Base-by-base conservation (phyloP, 2,329 filamentous ascomycete genomes). In the Hyphodiscus sp. region DNA sequence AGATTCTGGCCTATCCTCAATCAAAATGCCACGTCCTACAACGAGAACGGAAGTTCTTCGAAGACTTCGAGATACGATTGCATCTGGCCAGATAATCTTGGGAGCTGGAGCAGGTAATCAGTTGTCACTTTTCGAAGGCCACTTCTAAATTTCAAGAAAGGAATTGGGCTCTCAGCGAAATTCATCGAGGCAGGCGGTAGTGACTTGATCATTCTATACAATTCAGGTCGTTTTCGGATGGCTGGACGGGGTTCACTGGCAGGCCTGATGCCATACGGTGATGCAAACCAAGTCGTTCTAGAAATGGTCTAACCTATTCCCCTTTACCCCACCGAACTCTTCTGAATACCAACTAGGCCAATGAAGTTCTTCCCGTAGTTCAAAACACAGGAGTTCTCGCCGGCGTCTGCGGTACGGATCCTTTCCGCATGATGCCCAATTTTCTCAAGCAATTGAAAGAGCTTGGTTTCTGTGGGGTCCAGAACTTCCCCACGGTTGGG, bases 401-500 rank as follows among this genome's bases (percentile, higher is more conserved):
- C 1, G 85, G 86, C 1, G 82, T 89, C 19, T 89, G 85, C 63
- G 85, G 78, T 13, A 86, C 83, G 0, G 85, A 89, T 56, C 86
- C 85, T 0, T 87, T 87, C 69, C 76, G 81, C 29, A 73, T 77
- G 53, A 86, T 87, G 66, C 69, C 75, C 2, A 63, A 68, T 5
- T 87, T 89, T 62, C 72, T 88, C 16, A 64, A 67, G 18, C 76
- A 87, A 63, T 71, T 89, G 38, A 76, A 78, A 51, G 75, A 76
- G 1, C 68, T 86, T 16, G 85, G 85, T 0, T 87, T 89, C 58
- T 78, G 79, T 1, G 86, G 86, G 1, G 76, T 88, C 15, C 85
- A 89, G 67, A 89, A 89, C 62, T 89, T 89, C 65, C 85, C 85
- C 1, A 88, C 85, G 0, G 84, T 88, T 1, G 85, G 85, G 0